phyloP scores from a whole-genome alignment of 306 rosid genomes.

The Castanospermum australe region DNA sequence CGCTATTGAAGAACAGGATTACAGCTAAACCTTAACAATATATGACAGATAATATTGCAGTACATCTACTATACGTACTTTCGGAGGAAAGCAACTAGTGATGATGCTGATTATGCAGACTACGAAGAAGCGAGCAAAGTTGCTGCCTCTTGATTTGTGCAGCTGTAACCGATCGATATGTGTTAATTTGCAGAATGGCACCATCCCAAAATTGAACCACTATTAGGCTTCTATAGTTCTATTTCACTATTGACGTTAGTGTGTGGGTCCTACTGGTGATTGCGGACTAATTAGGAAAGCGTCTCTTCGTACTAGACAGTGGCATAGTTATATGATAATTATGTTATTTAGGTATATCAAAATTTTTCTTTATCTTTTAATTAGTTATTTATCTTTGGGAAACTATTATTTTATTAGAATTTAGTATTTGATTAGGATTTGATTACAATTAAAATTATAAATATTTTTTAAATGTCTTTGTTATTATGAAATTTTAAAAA shows the following conservation, averaged over 20 bases:
- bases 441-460: too few species aligned
- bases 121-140: slow-evolving; percentile 42
- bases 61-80: slow-evolving; percentile 52
- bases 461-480: too few species aligned
- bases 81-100: background rate
- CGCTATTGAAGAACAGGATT: background rate
- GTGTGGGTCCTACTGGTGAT: background rate
- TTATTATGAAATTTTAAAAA: too few species aligned
- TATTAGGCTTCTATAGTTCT: background rate
- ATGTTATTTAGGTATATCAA: too few species aligned
- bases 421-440: too few species aligned
- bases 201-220: background rate
- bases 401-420: too few species aligned
- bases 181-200: background rate
- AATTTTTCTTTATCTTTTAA: too few species aligned
- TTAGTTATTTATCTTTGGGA: too few species aligned
- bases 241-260: background rate
- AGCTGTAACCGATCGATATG: background rate
- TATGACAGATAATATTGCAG: slow-evolving; percentile 68
- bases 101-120: slow-evolving; percentile 18
- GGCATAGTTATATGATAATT: too few species aligned
- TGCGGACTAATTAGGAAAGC: background rate
- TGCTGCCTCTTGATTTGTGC: slow-evolving; percentile 29
- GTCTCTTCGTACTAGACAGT: background rate
- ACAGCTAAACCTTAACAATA: slow-evolving; percentile 42